Evolutionary conservation across 2,329 filamentous ascomycete genomes (phyloP), one percentile per base, ranked within the genome.

Genomic region (Fusarium sp.): DNA sequence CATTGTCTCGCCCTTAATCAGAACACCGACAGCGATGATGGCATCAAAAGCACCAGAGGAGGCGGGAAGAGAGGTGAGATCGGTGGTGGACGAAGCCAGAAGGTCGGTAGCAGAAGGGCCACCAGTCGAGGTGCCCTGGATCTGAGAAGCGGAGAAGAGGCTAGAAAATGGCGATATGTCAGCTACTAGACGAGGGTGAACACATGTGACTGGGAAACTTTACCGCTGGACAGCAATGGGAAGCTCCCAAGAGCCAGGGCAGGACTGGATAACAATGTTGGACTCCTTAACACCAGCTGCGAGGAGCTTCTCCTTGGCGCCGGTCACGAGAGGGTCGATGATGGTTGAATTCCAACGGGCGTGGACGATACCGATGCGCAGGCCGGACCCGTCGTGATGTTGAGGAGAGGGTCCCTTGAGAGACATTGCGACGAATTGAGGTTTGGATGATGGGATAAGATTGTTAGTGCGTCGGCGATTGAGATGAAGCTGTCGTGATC

Each of bases 1-100:
- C 94, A 97, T 97, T 9, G 96, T 98, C 81, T 97, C 92, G 78
- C 96, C 96, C 84, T 99, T 99, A 83, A 99, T 97, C 63, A 99
- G 88, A 57, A 97, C 94, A 56, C 96, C 96, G 71, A 99, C 92
- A 52, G 96, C 94, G 70, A 99, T 94, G 67, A 99, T 89, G 66
- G 96, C 96, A 77, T 98, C 95, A 75, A 98, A 98, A 20, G 93
- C 88, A 56, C 84, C 81, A 58, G 86, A 81, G n/a, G 71, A 62
- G 21, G 72, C 74, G 20, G 83, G 65, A 18, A 82, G 73, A 15
- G 85, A 80, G 27, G 85, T 83, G 31, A 94, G 85, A 78, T 97
- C 91, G 29, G 90, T 85, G 3, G 91, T 86, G 23, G 84, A 86
- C 63, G 87, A 83, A 71, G 87, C 90, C 56, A 96, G 88, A 48